Base-by-base conservation (phyloP, 768 basidiomycete species). In the Postia placenta region DNA sequence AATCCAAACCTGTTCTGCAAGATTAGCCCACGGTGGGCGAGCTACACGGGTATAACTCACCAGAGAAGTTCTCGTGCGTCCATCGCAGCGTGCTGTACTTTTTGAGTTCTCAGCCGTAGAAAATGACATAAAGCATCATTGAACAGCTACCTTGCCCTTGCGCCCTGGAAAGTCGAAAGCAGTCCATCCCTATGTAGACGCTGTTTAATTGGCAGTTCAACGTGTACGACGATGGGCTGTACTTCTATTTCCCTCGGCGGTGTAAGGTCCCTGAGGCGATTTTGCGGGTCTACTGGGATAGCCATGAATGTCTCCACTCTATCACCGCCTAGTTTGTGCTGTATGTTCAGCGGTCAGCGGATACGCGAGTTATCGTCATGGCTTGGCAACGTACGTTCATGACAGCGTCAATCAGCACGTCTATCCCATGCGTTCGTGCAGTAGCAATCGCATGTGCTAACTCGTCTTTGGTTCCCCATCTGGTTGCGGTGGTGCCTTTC, bases 321-420 rank as follows among this genome's bases (percentile, higher is more conserved):
- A 64, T 96, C 93, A 11, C 81, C 93, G 28, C 93, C 93, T 33
- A 91, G 69, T 69, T 92, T 88, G 59, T 90, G 87, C 88, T 90
- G 42, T 41, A 35, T 14, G 17, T 42, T 6, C 45, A 25, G 35
- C n/a, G 9, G 6, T 43, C 12, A n/a, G n/a, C 40, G 38, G 22
- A 42, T 11, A 24, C 33, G 9, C 24, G 22, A n/a, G 11, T 43
- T 5, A 20, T 43, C 17, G 5, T 11, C 25, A 3, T 23, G 17
- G 27, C 20, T 7, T 7, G 3, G 11, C 11, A 25, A 39, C 52
- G 50, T 70, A 92, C 92, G 66, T 94, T 94, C 51, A 97, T 72
- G 3, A 97, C 89, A 1, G 91, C 91, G 56, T 95, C 92, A 42
- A 93, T 82, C 22, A 91, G 67, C 30, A 92, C 75, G 53, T 86